Percentiles rank a stretch among this genome's conserved stretches.
These are phyloP conservation scores for Pleurozium schreberi DNA, from an alignment of 225 moss, liverwort and hornwort genomes.

Conservation along the genomic window DNA sequence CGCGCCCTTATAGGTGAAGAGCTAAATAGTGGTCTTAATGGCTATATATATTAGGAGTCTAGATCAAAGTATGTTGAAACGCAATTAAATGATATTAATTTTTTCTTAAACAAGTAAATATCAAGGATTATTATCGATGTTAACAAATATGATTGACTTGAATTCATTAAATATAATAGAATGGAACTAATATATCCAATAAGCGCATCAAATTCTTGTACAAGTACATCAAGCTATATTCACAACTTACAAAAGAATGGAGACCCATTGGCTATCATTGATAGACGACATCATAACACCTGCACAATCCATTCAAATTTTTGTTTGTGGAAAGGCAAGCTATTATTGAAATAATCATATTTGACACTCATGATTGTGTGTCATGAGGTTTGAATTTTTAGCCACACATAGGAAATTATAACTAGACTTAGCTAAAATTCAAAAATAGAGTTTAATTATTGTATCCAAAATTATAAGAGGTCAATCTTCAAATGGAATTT, in stretches of 20 bases:
- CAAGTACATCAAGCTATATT: neutral
- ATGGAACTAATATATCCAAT: neutral
- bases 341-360: too few species aligned
- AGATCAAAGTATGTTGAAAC: neutral
- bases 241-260: neutral
- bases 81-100: rapidly evolving
- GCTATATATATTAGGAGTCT: too few species aligned
- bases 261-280: neutral
- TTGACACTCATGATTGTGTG: rapidly evolving
- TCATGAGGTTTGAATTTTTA: rapidly evolving
- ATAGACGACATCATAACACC: neutral
- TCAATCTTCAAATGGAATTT: too few species aligned
- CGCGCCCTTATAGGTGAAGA: rapidly evolving
- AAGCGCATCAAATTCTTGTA: neutral
- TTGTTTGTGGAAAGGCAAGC: neutral
- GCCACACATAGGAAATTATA: too few species aligned
- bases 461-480: neutral
- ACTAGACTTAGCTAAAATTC: rapidly evolving
- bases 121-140: neutral
- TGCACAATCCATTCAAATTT: neutral
- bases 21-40: too few species aligned
- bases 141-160: neutral
- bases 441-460: neutral
- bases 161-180: neutral
- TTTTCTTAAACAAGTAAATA: too few species aligned